Percentiles rank a stretch among this genome's conserved stretches.
Conservation (phyloP, 140 eudicot species). For the Oenanthe javanica region DNA sequence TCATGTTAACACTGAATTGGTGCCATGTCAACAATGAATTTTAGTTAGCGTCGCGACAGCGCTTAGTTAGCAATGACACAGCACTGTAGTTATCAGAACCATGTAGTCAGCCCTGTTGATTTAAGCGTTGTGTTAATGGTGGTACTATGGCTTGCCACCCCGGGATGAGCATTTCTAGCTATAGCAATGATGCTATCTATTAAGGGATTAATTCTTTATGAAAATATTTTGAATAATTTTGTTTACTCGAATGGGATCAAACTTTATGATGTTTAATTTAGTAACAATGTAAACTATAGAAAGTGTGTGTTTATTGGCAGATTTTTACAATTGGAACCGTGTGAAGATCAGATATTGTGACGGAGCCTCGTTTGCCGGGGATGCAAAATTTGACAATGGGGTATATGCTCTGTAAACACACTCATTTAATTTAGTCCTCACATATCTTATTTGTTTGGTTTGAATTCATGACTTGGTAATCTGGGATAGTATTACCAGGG, state of each 20-base stretch:
- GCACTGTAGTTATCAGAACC: neutral
- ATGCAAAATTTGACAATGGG: conserved; percentile 62
- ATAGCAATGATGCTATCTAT: neutral
- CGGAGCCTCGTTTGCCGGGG: conserved; percentile 95
- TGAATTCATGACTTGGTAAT: neutral
- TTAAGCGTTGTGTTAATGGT: no score
- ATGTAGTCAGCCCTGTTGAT: neutral
- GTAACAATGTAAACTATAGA: conserved; percentile 3
- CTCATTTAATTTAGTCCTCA: neutral
- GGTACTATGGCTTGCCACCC: neutral
- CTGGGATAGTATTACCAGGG: neutral
- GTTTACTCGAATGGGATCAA: neutral
- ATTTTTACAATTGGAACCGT: conserved; percentile 98
- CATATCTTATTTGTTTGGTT: neutral
- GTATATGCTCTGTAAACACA: conserved; percentile 23
- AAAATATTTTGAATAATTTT: neutral
- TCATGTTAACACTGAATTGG: neutral
- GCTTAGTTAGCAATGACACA: neutral
- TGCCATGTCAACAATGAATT: no score
- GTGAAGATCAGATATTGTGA: conserved; percentile 96
- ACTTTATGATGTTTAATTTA: neutral
- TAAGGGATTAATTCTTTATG: neutral
- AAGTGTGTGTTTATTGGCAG: conserved; percentile 29
- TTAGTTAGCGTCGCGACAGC: no score
- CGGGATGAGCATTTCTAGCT: neutral